Percentiles rank a stretch among this genome's conserved stretches.
phyloP scores from a whole-genome alignment of 2,329 filamentous ascomycete species.

The Pleomassaria siparia region DNA sequence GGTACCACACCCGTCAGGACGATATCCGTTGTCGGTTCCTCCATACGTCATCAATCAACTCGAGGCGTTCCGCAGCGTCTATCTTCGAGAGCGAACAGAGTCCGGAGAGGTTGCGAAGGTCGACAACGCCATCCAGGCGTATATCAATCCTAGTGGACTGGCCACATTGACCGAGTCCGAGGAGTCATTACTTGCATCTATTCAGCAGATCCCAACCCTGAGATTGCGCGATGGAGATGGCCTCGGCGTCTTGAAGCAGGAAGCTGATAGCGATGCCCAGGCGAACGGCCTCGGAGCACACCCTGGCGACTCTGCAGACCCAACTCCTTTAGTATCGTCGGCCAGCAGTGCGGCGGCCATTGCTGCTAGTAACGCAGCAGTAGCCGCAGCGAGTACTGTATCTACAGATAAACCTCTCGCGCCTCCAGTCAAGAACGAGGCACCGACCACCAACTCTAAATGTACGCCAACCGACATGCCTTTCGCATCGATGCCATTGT shows the following conservation, averaged over 20 bases:
- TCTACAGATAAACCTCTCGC: background rate
- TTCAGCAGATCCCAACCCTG: slow-evolving; percentile 22
- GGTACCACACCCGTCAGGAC: slow-evolving; percentile 26
- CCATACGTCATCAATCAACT: slow-evolving; percentile 34
- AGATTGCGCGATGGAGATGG: background rate
- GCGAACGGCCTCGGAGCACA: background rate
- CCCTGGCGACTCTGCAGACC: background rate
- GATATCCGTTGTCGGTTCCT: slow-evolving; percentile 31
- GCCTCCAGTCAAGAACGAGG: background rate
- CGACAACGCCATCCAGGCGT: slow-evolving; percentile 37
- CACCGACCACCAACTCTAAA: background rate
- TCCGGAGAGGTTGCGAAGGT: slow-evolving; percentile 25
- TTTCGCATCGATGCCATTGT: slow-evolving; percentile 2
- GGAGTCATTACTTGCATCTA: slow-evolving; percentile 23
- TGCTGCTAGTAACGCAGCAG: slow-evolving; percentile 31
- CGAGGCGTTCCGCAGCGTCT: slow-evolving; percentile 37
- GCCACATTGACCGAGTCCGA: slow-evolving; percentile 28
- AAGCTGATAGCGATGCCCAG: background rate
- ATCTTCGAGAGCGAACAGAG: slow-evolving; percentile 14
- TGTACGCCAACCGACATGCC: background rate
- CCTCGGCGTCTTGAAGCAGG: background rate
- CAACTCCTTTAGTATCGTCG: slow-evolving; percentile 9
- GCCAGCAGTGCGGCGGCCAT: slow-evolving; percentile 37
- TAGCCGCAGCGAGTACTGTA: slow-evolving; percentile 4
- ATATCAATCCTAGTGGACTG: slow-evolving; percentile 26